Base-by-base conservation (phyloP, 768 basidiomycete species). In the Trametes elegans region DNA sequence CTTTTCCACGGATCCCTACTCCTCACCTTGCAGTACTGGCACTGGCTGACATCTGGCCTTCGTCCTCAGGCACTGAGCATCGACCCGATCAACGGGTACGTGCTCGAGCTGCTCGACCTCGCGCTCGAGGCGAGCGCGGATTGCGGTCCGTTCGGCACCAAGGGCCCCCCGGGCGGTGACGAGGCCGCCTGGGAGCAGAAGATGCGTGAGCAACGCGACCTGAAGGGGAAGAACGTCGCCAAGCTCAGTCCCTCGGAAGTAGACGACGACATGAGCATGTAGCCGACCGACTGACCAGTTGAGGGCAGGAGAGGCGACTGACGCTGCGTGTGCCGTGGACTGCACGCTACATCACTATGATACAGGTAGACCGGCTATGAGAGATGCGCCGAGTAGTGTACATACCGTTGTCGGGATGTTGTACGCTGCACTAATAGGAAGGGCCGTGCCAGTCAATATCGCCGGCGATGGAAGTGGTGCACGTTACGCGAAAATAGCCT, bases 51-150 rank as follows among this genome's bases (percentile, higher is more conserved):
- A n/a, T n/a, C n/a, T n/a, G n/a, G n/a, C n/a, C n/a, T n/a, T n/a
- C n/a, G n/a, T n/a, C n/a, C 48, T 9, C 61, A 90, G 87, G 85
- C 90, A 0, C 72, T 94, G 45, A 87, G 87, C 63, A 76, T 93
- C 58, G 88, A 92, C 64, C 90, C 90, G 8, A 86, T 90, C 55
- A 93, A 94, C 62, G 77, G 83, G 4, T 86, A 91, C 66, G 77
- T 90, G 27, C 78, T 92, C 39, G 92, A 93, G 62, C 73, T 93
- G 51, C 78, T 94, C 35, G 90, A 91, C 60, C 78, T 88, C 50
- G 90, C 91, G 3, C 79, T 94, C 18, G 90, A 93, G 34, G 39
- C 62, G 14, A 66, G 62, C 45, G 56, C 55, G 8, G 57, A 54
- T 19, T 50, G 54, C 14, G 64, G 65, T 3, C 52, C 62, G 16